phyloP scores from a whole-genome alignment of 345 rosid species.

The Lepidium didymum region DNA sequence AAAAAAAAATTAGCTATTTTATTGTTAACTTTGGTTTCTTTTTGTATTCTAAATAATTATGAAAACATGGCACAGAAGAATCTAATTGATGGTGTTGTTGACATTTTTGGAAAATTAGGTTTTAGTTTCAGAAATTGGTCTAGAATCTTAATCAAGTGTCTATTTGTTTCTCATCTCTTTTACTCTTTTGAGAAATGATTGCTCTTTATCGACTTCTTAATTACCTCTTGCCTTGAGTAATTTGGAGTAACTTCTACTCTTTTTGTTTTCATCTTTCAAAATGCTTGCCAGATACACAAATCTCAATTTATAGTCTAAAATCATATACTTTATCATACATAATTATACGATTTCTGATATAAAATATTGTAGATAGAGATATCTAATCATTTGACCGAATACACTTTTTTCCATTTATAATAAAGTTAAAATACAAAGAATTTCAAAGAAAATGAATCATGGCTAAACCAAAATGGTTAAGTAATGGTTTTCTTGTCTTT shows the following conservation, averaged over 20 bases:
- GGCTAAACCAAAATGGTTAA: not conserved
- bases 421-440: too few species aligned
- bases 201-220: slow-evolving; percentile 3
- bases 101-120: not conserved
- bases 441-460: too few species aligned
- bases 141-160: slow-evolving; percentile 25
- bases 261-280: slow-evolving; percentile 6
- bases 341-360: too few species aligned
- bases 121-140: slow-evolving; percentile 2
- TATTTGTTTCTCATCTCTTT: not conserved
- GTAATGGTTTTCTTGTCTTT: not conserved
- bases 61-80: slow-evolving; percentile 7
- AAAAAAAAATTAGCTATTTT: too few species aligned
- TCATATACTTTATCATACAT: too few species aligned
- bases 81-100: slow-evolving; percentile 15
- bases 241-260: slow-evolving; percentile 24
- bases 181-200: slow-evolving; percentile 21
- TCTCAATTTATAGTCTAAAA: too few species aligned
- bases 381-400: too few species aligned
- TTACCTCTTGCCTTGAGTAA: slow-evolving; percentile 13
- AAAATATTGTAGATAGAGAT: too few species aligned
- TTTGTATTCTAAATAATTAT: not conserved
- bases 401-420: too few species aligned
- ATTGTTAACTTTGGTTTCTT: not conserved
- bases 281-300: too few species aligned